These are phyloP conservation scores for Coemansia sp. DNA, from an alignment of 192 early-diverging fungal species.

Conservation along the genomic window DNA sequence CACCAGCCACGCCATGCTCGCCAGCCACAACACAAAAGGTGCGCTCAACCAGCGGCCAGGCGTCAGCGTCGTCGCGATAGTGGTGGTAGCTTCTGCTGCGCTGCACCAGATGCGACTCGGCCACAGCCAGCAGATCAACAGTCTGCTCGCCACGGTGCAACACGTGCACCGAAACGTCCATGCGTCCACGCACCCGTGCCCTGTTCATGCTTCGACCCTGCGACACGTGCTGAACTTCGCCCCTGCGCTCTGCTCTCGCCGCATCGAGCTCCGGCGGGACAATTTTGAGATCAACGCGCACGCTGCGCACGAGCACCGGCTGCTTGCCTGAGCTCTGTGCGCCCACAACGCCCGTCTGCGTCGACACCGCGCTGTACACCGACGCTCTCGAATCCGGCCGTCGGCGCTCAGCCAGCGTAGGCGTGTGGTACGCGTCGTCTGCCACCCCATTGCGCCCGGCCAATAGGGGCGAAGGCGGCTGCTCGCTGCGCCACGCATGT, in stretches of 20 bases:
- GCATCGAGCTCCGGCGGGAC: constrained; percentile 17
- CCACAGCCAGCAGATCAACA: constrained; percentile 17
- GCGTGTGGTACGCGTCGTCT: not conserved
- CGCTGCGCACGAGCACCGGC: constrained; percentile 13
- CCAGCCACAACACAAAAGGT: not conserved
- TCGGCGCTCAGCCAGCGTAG: constrained; percentile 1
- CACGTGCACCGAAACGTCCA: constrained; percentile 16
- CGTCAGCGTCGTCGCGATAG: not conserved
- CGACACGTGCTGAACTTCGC: not conserved
- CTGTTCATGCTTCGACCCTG: not conserved
- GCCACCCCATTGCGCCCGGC: not conserved
- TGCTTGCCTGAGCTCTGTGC: constrained; percentile 16
- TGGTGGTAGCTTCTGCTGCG: not conserved
- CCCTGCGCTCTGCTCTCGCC: not conserved
- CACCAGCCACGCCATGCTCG: not conserved
- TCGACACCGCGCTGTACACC: constrained; percentile 10
- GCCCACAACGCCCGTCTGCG: not conserved
- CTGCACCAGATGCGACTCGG: constrained; percentile 1
- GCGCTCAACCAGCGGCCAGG: constrained; percentile 10
- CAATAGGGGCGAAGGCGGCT: not conserved
- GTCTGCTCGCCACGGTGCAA: constrained; percentile 19
- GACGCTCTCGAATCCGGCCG: constrained; percentile 16
- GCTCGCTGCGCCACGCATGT: not conserved
- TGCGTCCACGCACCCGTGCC: constrained; percentile 18
- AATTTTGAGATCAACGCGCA: constrained; percentile 16